Conservation (phyloP, 345 rosid genomes). For the Capsella bursapastoris region DNA sequence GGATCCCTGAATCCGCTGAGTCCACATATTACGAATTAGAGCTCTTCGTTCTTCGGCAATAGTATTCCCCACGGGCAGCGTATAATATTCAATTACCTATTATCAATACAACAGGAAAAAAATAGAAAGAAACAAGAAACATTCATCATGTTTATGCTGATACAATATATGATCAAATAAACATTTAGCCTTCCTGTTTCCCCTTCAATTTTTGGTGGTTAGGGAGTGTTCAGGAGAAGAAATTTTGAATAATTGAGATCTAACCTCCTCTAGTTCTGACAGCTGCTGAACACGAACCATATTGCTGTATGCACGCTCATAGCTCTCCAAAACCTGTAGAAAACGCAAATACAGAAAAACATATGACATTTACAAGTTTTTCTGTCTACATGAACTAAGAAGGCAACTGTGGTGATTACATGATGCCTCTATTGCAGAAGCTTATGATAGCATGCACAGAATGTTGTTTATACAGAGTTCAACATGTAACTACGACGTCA, state of each 20-base stretch:
- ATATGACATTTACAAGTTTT: slow-evolving; percentile 18
- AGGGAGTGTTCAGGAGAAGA: slow-evolving; percentile 31
- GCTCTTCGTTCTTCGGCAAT: slow-evolving; percentile 88
- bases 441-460: slow-evolving; percentile 24
- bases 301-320: slow-evolving; percentile 94
- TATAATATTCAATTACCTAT: slow-evolving; percentile 94
- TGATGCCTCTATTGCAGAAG: slow-evolving; percentile 14
- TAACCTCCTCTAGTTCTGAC: slow-evolving; percentile 96
- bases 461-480: slow-evolving; percentile 11
- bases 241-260: slow-evolving; percentile 32
- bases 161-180: slow-evolving; percentile 34
- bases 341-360: slow-evolving; percentile 27
- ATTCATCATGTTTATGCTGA: slow-evolving; percentile 27
- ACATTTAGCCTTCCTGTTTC: slow-evolving; percentile 17
- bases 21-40: slow-evolving; percentile 97
- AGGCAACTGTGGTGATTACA: slow-evolving; percentile 26
- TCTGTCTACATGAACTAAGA: slow-evolving; percentile 21
- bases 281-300: slow-evolving; percentile 99
- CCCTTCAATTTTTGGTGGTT: slow-evolving; percentile 18
- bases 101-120: slow-evolving; percentile 23
- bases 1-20: slow-evolving; percentile 91
- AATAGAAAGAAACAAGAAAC: slow-evolving; percentile 30
- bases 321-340: slow-evolving; percentile 94
- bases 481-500: slow-evolving; percentile 33
- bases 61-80: slow-evolving; percentile 74